Base-by-base conservation (phyloP, 441 rosid genomes). In the Bruguiera hainesii region DNA sequence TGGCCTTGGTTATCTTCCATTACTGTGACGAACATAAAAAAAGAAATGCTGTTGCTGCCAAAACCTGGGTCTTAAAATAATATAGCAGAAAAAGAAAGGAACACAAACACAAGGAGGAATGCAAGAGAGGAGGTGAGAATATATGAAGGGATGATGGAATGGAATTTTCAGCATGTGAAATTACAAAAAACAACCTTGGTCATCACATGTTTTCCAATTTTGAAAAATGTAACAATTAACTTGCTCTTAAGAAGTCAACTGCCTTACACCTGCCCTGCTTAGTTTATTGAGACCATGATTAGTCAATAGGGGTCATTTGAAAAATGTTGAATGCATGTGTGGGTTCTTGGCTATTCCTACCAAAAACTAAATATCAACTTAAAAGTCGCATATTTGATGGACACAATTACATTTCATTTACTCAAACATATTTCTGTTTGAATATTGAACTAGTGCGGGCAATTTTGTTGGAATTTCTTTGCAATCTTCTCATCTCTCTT, bases 1-100 rank as follows among this genome's bases (percentile, higher is more conserved):
- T 77, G 81, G 70, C 72, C 62, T 69, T 83, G 81, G 76, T 69
- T 69, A 53, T 84, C 89, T 84, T 85, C 93, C 93, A 84, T 88
- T 59, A 29, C 65, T 53, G 42, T 56, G 62, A 25, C 20, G 67
- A 58, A 63, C 28, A 56, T 37, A 7, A 37, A 49, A 23, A 19
- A 66, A 56, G 56, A 29, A 21, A 4, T 61, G 56, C 31, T 55
- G 51, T 51, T 78, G 76, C 64, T 70, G 72, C 74, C 65, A 75
- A 79, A 76, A 71, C 73, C 73, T 76, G 73, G 71, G 77, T 66
- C 73, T 53, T 56, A 74, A 73, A 79, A 69, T 63, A 68, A 74
- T 64, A 71, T 64, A 49, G 50, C 28, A 56, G 64, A 69, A 53
- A 66, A 63, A 63, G 31, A 28, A 16, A 71, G 75, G 73, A 6